Base-by-base conservation (phyloP, 257 asterid genomes). In the Salvia hispanica region DNA sequence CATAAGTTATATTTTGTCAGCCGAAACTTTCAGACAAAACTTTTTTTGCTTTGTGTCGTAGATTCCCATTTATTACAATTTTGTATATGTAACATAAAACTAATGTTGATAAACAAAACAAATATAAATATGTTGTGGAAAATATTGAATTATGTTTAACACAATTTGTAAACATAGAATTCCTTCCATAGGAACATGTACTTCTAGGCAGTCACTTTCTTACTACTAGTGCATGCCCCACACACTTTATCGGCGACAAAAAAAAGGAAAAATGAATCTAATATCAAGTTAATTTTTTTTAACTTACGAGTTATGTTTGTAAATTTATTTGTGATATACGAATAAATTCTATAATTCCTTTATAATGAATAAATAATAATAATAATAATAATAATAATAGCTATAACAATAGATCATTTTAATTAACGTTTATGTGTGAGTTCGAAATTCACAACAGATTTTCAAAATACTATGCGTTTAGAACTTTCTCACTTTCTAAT, bases 181-280 rank as follows among this genome's bases (percentile, higher is more conserved):
- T 25, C 12, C 11, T 40, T 31, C 68, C 14, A 45, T 13, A 9
- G 43, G 16, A 62, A 62, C 68, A 62, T 45, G 68, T 62, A 62
- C 56, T 45, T 62, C 3, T 62, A 43, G 8, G 45, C 28, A 45
- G 45, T 63, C 69, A 63, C 57, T 46, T 63, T 63, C 69, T 46
- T 4, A 14, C 46, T 31, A 45, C n/a, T 25, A 31, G 13, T 7
- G 28, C 39, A 55, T 55, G 40, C 37, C 44, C 67, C 65, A 43
- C 67, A 43, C 40, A 28, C 40, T 25, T 63, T 14, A 63, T 18
- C 21, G 36, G 51, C 42, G 16, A 9, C 51, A 60, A 16, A 40
- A 40, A 40, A 60, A 25, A 25, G 2, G 31, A 25, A 25, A 25
- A 25, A 25, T 25, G 31, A 25, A 25, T 25, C 31, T 25, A 25